Evolutionary conservation across 805 yeast species (phyloP), one percentile per base, ranked within the genome.

Genomic region (Yamadazyma takamatsuzukensis): DNA sequence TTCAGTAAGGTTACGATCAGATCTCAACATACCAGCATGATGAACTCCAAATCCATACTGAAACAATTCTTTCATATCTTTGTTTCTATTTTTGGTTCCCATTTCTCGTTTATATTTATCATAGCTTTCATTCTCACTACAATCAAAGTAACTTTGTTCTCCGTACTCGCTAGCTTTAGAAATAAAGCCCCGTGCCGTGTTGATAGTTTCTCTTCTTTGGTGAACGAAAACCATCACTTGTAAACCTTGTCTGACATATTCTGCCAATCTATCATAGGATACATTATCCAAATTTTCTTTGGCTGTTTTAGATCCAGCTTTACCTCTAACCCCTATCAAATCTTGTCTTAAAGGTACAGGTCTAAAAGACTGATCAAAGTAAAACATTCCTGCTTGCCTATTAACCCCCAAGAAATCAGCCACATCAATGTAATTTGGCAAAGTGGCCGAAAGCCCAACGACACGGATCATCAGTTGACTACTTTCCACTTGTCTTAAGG

Each of bases 211-310:
- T 49, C 87, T 86, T 59, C 99, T 72, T 0, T 96, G 86, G 51
- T 93, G 96, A 4, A 93, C 98, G 61, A 93, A 93, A 0, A 93
- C 83, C 97, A 93, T 94, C 2, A 89, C 95, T 48, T 94, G 97
- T 28, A 77, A 78, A 2, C 89, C 97, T 27, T 72, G 63, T 11
- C 64, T 56, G 1, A 89, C 59, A 67, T 79, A 80, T 9, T 78
- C 80, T 1, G 76, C 59, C 14, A 93, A 68, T 46, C 86, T 88
- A 12, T 83, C 83, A 50, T 86, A 94, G 0, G 94, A 63, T 1
- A 82, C 76, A 25, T 68, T 69, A 48, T 93, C 97, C 6, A 88
- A 67, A 41, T 80, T 81, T 32, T 83, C 87, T 42, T 79, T 70
- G 0, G 82, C 73, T 41, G 78, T 80, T 44, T 68, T 78, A 4